Conservation (phyloP, 169 alveolate genomes). For the Plasmodium malariae region DNA sequence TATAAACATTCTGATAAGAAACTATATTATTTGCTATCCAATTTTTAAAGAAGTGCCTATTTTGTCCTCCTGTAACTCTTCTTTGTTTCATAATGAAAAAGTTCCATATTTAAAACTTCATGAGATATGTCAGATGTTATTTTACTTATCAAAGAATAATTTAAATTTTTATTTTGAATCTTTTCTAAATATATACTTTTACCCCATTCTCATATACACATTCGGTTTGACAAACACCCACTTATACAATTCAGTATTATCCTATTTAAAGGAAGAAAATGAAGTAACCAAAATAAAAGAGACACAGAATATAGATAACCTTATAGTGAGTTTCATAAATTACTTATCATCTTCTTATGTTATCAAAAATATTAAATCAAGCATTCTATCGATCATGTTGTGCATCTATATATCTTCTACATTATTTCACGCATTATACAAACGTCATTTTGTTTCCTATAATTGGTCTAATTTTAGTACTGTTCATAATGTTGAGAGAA, state of each 20-base stretch:
- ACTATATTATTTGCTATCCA: neutral
- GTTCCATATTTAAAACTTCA: slow-evolving; percentile 3
- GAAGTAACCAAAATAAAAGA: neutral
- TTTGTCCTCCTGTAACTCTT: neutral
- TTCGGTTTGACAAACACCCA: slow-evolving; percentile 3
- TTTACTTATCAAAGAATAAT: slow-evolving; percentile 57
- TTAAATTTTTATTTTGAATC: slow-evolving; percentile 51
- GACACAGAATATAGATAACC: slow-evolving; percentile 17
- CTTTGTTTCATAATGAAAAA: neutral
- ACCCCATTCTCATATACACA: slow-evolving; percentile 7
- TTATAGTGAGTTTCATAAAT: slow-evolving; percentile 41
- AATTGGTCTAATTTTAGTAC: slow-evolving; percentile 4
- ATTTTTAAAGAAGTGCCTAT: neutral
- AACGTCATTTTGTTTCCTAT: neutral
- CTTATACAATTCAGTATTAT: neutral
- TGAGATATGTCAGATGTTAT: slow-evolving; percentile 10
- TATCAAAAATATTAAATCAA: slow-evolving; percentile 6
- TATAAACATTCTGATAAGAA: neutral
- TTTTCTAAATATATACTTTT: slow-evolving; percentile 26
- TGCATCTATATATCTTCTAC: slow-evolving; percentile 23
- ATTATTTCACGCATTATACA: slow-evolving; percentile 11
- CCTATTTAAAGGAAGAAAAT: neutral
- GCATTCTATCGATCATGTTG: neutral
- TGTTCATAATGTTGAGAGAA: neutral
- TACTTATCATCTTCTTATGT: slow-evolving; percentile 51